phyloP scores from a whole-genome alignment of 768 basidiomycete species.

The Boletus sensibilis region DNA sequence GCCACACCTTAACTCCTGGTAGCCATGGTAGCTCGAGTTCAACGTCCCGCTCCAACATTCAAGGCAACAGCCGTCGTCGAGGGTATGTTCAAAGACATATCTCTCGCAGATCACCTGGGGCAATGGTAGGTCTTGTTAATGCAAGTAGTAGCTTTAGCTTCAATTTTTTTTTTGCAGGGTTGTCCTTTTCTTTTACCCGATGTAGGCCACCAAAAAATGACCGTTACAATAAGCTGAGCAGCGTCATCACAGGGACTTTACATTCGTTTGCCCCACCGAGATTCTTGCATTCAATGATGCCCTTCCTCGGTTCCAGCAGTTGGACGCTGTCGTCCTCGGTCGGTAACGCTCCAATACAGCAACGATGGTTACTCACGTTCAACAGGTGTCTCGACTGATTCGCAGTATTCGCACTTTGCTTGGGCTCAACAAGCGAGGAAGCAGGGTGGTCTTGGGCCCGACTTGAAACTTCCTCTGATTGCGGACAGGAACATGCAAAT shows the following conservation, averaged over 20 bases:
- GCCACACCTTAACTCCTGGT: not conserved
- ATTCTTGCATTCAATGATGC: constrained; percentile 94
- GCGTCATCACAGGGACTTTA: constrained; percentile 62
- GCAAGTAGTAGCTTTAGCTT: constrained; percentile 1
- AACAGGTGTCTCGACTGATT: constrained; percentile 82
- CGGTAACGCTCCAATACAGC: constrained; percentile 11
- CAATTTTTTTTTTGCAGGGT: constrained; percentile 55
- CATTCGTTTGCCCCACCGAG: constrained; percentile 93
- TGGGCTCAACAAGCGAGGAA: constrained; percentile 83
- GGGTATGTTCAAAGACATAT: constrained; percentile 74
- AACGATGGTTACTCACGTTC: not conserved
- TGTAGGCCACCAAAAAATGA: constrained; percentile 52
- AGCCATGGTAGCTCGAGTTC: constrained; percentile 55
- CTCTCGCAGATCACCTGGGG: constrained; percentile 70
- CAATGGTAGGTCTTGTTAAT: constrained; percentile 58
- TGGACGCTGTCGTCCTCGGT: constrained; percentile 81
- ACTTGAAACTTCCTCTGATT: constrained; percentile 80
- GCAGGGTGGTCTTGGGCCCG: constrained; percentile 86
- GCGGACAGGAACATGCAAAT: constrained; percentile 80
- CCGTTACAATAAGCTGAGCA: not conserved
- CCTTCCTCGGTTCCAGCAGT: constrained; percentile 66
- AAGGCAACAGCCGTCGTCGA: constrained; percentile 71
- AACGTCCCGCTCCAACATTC: constrained; percentile 85
- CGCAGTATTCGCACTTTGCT: constrained; percentile 82
- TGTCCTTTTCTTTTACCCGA: constrained; percentile 91